Conservation (phyloP, 2,329 filamentous ascomycete genomes). For the Cercospora zeina region DNA sequence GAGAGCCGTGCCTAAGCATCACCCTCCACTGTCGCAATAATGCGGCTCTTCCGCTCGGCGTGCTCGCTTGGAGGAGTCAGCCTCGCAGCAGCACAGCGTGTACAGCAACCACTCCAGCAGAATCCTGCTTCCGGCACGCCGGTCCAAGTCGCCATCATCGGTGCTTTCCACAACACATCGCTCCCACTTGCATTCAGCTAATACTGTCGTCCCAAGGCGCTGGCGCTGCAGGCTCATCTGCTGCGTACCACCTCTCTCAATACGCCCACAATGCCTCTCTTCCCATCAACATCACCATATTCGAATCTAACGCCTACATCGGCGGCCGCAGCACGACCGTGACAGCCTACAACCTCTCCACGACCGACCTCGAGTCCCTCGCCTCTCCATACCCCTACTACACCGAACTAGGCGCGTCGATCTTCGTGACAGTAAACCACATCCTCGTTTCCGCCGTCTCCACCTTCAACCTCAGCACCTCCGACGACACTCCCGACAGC, state of each 20-base stretch:
- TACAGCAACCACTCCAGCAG: slow-evolving; percentile 24
- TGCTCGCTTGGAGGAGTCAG: slow-evolving; percentile 4
- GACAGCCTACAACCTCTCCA: slow-evolving; percentile 61
- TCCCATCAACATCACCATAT: slow-evolving; percentile 77
- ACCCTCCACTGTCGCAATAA: background rate
- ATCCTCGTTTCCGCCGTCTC: slow-evolving; percentile 75
- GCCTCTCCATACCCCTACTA: slow-evolving; percentile 57
- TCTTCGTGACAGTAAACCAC: slow-evolving; percentile 82
- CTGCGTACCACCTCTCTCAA: slow-evolving; percentile 77
- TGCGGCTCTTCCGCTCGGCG: background rate
- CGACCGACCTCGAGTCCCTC: slow-evolving; percentile 50
- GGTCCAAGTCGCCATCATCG: slow-evolving; percentile 31
- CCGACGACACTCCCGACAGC: slow-evolving; percentile 38
- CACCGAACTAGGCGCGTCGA: slow-evolving; percentile 85
- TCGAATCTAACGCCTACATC: slow-evolving; percentile 74
- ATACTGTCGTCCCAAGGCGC: slow-evolving; percentile 61
- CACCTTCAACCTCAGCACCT: slow-evolving; percentile 66
- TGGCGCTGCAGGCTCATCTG: slow-evolving; percentile 81
- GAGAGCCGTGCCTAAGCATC: background rate
- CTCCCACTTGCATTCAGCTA: background rate
- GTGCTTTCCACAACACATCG: background rate
- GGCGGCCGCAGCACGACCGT: slow-evolving; percentile 88
- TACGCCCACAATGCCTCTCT: slow-evolving; percentile 64
- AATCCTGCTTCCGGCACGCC: slow-evolving; percentile 9
- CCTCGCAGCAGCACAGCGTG: slow-evolving; percentile 7